phyloP scores from a whole-genome alignment of 352 stramenopile genomes.

The Phytophthora tentaculata region DNA sequence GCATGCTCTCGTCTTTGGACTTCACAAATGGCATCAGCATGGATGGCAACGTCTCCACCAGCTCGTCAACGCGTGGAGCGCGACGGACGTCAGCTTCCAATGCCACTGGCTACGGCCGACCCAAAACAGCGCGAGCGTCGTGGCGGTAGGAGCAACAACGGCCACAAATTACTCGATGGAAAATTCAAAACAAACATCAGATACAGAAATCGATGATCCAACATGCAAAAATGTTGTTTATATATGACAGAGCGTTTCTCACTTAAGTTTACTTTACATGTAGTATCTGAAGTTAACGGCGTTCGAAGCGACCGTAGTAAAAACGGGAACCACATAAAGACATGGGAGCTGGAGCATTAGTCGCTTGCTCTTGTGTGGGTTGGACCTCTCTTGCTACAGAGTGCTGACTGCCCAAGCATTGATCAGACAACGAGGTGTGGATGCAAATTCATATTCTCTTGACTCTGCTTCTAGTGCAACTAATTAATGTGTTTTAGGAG shows the following conservation, averaged over 20 bases:
- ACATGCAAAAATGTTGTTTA: slow-evolving; percentile 14
- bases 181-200: neutral
- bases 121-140: slow-evolving; percentile 48
- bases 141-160: slow-evolving; percentile 72
- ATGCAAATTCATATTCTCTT: neutral
- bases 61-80: slow-evolving; percentile 8
- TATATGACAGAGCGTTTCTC: slow-evolving; percentile 16
- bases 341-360: slow-evolving; percentile 15
- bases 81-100: slow-evolving; percentile 23
- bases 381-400: slow-evolving; percentile 7
- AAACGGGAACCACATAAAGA: neutral
- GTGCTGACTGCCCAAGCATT: neutral
- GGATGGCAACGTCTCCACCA: slow-evolving; percentile 14
- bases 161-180: neutral
- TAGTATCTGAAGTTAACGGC: slow-evolving; percentile 4
- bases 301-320: slow-evolving; percentile 11
- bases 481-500: slow-evolving; percentile 3
- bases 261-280: neutral
- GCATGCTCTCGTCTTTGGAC: slow-evolving; percentile 46
- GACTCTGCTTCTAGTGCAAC: neutral
- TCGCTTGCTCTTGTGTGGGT: slow-evolving; percentile 14
- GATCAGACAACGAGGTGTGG: slow-evolving; percentile 8
- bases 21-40: slow-evolving; percentile 9
- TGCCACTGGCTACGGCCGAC: slow-evolving; percentile 24
- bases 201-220: neutral